Percentiles rank a stretch among this genome's conserved stretches.
Conservation (phyloP, 345 rosid species). For the Microthlaspi erraticum region DNA sequence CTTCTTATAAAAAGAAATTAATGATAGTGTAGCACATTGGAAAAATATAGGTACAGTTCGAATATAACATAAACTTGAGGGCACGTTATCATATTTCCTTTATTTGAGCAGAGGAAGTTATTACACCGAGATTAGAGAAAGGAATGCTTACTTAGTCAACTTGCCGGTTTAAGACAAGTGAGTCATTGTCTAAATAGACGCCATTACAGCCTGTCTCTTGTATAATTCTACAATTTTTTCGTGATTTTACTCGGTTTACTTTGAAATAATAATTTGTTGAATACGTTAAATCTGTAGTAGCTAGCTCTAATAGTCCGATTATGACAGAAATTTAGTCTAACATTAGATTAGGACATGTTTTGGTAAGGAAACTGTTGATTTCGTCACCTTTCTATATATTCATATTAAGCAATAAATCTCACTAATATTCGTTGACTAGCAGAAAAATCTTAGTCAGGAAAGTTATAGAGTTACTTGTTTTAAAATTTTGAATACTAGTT, state of each 20-base stretch:
- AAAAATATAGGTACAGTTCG: neutral
- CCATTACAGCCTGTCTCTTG: conserved; percentile 30
- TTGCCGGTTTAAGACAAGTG: conserved; percentile 16
- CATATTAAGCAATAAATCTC: conserved; percentile 9
- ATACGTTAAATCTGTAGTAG: neutral
- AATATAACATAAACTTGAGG: conserved; percentile 6
- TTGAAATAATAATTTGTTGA: conserved; percentile 10
- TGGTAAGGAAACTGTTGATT: neutral
- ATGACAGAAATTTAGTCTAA: too few relatives aligned
- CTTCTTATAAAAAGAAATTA: neutral
- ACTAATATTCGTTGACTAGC: neutral
- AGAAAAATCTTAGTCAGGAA: neutral
- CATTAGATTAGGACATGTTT: neutral
- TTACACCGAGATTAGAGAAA: neutral
- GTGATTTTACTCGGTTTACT: neutral
- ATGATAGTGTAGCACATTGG: neutral
- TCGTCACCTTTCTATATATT: neutral
- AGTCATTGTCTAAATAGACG: conserved; percentile 10
- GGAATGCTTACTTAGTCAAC: conserved; percentile 28
- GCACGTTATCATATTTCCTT: neutral
- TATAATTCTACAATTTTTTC: neutral
- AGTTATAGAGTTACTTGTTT: neutral
- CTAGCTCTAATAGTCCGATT: neutral
- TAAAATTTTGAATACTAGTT: neutral
- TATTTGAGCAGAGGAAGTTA: conserved; percentile 10